Evolutionary conservation across 306 rosid species (phyloP), one percentile per base, ranked within the genome.

Genomic region (Adenanthera pavonina): DNA sequence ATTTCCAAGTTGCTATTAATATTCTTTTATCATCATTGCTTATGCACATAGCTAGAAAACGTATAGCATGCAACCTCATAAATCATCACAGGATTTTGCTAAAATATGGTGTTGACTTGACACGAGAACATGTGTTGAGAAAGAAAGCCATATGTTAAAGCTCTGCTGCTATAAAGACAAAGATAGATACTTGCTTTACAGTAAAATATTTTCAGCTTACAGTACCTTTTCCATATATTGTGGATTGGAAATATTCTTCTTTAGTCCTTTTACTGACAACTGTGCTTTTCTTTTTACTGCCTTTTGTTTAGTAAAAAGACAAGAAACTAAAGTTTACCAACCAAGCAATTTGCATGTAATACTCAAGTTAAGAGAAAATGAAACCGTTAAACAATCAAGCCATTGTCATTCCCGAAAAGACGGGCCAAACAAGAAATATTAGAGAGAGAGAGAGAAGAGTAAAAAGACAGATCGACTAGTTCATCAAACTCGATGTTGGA

Each of bases 291-390:
- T 30, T 69, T 74, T 43, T 61, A 46, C 65, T 41, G 68, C 49
- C 74, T 40, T 69, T 53, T 4, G 72, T 64, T 79, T 41, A 13
- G 17, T 40, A 19, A 51, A 34, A 44, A 68, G 51, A 62, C 16
- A 41, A 81, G 76, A 65, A 85, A 72, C 71, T 76, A 36, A 51
- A 20, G 78, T 56, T 80, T 71, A 72, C 82, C 57, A 71, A 64
- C 52, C 46, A 69, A 67, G 8, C 43, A 68, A 75, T 71, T 59
- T 77, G 74, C 82, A 66, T 1, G 8, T 41, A 30, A 51, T 40
- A 53, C 76, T 48, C 19, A 57, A 73, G 57, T 41, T 14, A 74
- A 68, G 62, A 35, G 19, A 65, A 40, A 57, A 71, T 20, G 48
- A 76, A 60, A 82, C 44, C 61, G 36, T 61, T 48, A 76, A 77